phyloP scores from a whole-genome alignment of 2,329 filamentous ascomycete genomes.

The Penicillium sp. region DNA sequence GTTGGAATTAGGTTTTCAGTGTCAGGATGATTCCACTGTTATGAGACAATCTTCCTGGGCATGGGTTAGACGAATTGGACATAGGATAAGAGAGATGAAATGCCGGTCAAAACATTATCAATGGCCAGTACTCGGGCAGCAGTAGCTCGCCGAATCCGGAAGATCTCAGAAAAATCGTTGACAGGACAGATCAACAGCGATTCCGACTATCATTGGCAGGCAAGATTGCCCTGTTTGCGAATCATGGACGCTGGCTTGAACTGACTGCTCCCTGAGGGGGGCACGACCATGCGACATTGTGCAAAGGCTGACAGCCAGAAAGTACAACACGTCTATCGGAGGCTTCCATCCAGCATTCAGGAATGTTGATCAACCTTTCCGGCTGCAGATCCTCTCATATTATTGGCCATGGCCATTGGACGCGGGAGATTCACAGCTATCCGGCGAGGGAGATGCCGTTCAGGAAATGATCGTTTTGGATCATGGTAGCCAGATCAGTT shows the following conservation, averaged over 20 bases:
- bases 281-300: neutral
- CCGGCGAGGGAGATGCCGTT: no score
- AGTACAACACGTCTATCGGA: slow-evolving; percentile 5
- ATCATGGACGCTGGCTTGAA: neutral
- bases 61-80: neutral
- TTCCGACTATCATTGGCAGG: slow-evolving; percentile 3
- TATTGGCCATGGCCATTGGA: slow-evolving; percentile 2
- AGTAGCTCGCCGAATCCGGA: neutral
- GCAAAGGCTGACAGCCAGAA: neutral
- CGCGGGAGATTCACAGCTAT: no score
- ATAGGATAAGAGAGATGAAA: neutral
- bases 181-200: neutral
- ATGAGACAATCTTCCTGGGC: no score
- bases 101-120: neutral
- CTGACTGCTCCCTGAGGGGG: neutral
- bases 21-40: no score
- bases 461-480: no score
- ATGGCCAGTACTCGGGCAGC: no score
- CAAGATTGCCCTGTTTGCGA: neutral
- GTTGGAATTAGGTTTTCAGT: no score
- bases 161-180: neutral
- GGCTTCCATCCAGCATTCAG: neutral
- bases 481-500: no score
- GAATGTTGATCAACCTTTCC: slow-evolving; percentile 10
- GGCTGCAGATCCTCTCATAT: no score